Evolutionary conservation across 495 filamentous ascomycete species (phyloP), one percentile per base, ranked within the genome.

Genomic region (Chaetomium tenue): DNA sequence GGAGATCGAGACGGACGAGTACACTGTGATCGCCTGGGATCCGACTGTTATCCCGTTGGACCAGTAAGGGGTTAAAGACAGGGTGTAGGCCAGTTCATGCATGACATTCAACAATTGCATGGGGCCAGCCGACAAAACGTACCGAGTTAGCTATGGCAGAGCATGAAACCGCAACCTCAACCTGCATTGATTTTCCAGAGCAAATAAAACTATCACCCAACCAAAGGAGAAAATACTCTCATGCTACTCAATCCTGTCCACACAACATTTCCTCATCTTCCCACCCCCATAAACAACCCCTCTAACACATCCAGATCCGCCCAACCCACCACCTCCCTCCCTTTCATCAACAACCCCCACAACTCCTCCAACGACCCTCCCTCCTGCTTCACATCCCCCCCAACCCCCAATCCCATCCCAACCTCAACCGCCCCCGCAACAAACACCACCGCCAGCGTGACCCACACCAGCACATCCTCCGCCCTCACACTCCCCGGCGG

Each of bases 1-100:
- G 55, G 71, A 61, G 23, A 67, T 89, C 67, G 76, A 88, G 52
- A 82, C 80, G 12, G 71, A 73, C 22, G 79, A 86, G 67, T 91
- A 91, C 70, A 66, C 72, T 15, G 88, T 89, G 5, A 86, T 86
- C 55, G 81, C 82, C 66, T 95, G 91, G 91, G 91, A 93, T 72
- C 91, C 91, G 33, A 71, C 51, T 2, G 44, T 44, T 0, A 44
- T 54, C 23, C 22, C 51, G 15, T 33, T 72, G 58, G 56, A 71
- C 11, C 61, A 68, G 12, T 42, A 39, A 58, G 28, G 33, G 3
- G 16, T 37, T 37, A 12, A 3, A 37, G 9, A 37, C 5, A 11
- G 9, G 15, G 1, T 23, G 6, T 30, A 16, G 5, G 54, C 28
- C n/a, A 18, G 13, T 44, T 44, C 40, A 44, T n/a, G n/a, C n/a